A percentile compares a stretch with the other conserved stretches of the same genome.
Evolutionary conservation across 1,139 yeast species (phyloP).

Genomic region (Hanseniaspora sp.): DNA sequence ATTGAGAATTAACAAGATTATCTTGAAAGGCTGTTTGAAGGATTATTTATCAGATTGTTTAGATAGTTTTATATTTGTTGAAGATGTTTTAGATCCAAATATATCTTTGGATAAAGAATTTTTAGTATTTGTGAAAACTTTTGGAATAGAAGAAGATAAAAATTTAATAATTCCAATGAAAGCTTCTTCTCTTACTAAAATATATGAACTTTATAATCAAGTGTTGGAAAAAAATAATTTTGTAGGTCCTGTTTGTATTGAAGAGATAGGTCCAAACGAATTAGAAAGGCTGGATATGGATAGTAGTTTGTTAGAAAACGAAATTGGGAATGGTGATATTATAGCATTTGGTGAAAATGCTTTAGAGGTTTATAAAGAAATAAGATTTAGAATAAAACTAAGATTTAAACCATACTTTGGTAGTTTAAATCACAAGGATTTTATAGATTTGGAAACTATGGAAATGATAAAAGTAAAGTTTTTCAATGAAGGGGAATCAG

Average conservation of each 20-base stretch:
- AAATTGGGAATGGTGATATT: conserved; percentile 70
- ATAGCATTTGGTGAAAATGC: conserved; percentile 47
- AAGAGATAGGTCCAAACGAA: conserved; percentile 54
- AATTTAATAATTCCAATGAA: conserved; percentile 16
- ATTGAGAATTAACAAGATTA: conserved; percentile 47
- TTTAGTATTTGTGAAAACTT: conserved; percentile 18
- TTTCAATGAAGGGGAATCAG: neutral
- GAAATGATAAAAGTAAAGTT: neutral
- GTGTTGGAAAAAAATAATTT: neutral
- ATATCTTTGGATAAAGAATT: neutral
- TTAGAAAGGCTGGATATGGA: conserved; percentile 41
- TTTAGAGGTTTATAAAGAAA: conserved; percentile 48
- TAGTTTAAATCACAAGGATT: conserved; percentile 41
- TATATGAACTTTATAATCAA: neutral
- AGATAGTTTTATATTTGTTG: conserved; percentile 7
- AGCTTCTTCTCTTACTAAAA: conserved; percentile 7
- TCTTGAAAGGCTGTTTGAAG: conserved; percentile 37
- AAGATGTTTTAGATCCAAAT: neutral
- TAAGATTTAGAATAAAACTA: conserved; percentile 58
- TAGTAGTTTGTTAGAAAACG: conserved; percentile 41
- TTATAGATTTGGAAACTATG: conserved; percentile 33
- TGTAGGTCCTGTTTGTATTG: conserved; percentile 10
- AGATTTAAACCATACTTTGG: conserved; percentile 32
- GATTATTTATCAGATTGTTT: conserved; percentile 19
- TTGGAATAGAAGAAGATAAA: conserved; percentile 18